phyloP scores from a whole-genome alignment of 2,329 filamentous ascomycete species.

The Colletotrichum aenigma region DNA sequence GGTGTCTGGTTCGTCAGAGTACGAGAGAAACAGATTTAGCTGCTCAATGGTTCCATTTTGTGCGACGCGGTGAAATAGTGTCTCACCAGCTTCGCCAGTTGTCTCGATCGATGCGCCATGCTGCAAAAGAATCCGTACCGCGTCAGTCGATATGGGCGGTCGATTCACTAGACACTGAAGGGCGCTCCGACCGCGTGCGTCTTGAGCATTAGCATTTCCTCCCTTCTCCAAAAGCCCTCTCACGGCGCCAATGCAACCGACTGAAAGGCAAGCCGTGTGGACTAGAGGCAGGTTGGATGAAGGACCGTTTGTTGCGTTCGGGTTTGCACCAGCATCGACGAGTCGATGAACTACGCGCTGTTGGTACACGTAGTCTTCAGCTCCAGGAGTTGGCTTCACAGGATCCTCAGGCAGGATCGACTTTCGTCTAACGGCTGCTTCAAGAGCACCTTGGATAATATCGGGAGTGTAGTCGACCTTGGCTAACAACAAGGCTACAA shows the following conservation, averaged over 20 bases:
- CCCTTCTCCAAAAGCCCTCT: constrained; percentile 5
- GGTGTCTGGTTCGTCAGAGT: background rate
- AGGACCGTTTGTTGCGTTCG: background rate
- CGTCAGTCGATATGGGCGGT: background rate
- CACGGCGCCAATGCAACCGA: background rate
- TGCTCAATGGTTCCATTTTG: background rate
- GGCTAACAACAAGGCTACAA: background rate
- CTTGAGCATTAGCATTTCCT: constrained; percentile 1
- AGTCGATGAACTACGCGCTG: constrained; percentile 3
- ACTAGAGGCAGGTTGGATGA: background rate
- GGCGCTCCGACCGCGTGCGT: background rate
- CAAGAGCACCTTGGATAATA: background rate
- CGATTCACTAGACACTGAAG: background rate
- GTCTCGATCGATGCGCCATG: background rate
- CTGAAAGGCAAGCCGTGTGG: background rate
- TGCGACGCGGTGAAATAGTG: background rate
- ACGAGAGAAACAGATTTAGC: background rate
- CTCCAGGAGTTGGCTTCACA: background rate
- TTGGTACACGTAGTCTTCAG: background rate
- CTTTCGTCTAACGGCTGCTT: background rate
- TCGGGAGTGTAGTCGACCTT: background rate
- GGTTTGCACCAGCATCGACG: constrained; percentile 2
- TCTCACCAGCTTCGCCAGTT: background rate
- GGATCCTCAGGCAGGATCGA: constrained; percentile 4
- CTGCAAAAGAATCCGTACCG: background rate